phyloP scores from a whole-genome alignment of 192 early-diverging fungal species.

The Linnemannia exigua region DNA sequence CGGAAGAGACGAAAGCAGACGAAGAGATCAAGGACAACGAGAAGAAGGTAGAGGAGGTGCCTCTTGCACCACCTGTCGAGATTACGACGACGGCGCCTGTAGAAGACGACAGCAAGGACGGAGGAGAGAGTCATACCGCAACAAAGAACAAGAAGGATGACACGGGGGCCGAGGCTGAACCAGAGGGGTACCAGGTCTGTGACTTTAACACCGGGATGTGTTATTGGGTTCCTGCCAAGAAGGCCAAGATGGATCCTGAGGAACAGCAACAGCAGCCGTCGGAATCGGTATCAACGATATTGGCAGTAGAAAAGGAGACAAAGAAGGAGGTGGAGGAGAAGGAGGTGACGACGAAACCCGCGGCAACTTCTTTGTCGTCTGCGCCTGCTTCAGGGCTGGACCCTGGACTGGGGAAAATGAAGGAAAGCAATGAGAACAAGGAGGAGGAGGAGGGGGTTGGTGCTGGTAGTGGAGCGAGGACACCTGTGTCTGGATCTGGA shows the following conservation, averaged over 20 bases:
- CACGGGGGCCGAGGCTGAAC: constrained; percentile 15
- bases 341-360: neutral
- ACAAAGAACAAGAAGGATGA: neutral
- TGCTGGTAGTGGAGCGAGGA: constrained; percentile 1
- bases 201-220: constrained; percentile 41
- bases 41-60: neutral
- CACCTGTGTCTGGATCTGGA: constrained; percentile 4
- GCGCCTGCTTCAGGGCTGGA: neutral
- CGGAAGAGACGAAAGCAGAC: neutral
- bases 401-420: neutral
- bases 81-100: neutral
- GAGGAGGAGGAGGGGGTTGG: neutral
- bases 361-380: neutral
- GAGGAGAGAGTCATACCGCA: neutral
- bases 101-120: neutral
- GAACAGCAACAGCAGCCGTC: neutral
- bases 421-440: no score
- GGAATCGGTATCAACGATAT: no score
- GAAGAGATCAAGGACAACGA: neutral
- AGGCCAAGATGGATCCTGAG: constrained; percentile 5
- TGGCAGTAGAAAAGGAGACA: neutral
- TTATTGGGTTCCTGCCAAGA: constrained; percentile 47
- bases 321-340: neutral
- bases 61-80: neutral
- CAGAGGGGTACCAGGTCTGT: constrained; percentile 40